Percentiles rank a stretch among this genome's conserved stretches.
Conservation (phyloP, 1,284 basidiomycete species). For the Meira miltonrushii region DNA sequence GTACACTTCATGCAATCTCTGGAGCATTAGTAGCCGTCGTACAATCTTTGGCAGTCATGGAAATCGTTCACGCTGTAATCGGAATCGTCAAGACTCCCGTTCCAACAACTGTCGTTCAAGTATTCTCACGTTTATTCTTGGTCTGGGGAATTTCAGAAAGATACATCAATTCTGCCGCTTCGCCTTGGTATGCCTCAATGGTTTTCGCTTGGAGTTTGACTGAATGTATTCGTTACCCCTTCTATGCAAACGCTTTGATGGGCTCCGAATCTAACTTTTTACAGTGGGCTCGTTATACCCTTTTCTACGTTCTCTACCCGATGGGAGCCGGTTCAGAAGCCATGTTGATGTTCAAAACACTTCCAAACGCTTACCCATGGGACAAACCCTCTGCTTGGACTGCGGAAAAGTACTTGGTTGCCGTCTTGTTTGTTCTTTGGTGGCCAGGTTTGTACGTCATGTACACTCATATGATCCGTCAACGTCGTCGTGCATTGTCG, state of each 20-base stretch:
- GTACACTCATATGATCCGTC: slow-evolving; percentile 82
- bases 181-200: slow-evolving; percentile 83
- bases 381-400: slow-evolving; percentile 25
- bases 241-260: slow-evolving; percentile 70
- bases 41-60: slow-evolving; percentile 42
- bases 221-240: slow-evolving; percentile 85
- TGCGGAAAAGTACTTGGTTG: slow-evolving; percentile 55
- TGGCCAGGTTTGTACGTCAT: slow-evolving; percentile 88
- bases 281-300: slow-evolving; percentile 63
- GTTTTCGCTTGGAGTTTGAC: slow-evolving; percentile 87
- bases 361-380: slow-evolving; percentile 57
- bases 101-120: slow-evolving; percentile 77
- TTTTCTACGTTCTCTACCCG: slow-evolving; percentile 88
- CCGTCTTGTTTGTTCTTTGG: slow-evolving; percentile 72
- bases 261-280: slow-evolving; percentile 28
- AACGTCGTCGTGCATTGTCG: slow-evolving; percentile 71
- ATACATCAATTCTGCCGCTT: slow-evolving; percentile 53
- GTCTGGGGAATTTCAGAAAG: slow-evolving; percentile 65
- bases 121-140: slow-evolving; percentile 75
- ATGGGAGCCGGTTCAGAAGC: slow-evolving; percentile 87
- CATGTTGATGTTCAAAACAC: slow-evolving; percentile 71
- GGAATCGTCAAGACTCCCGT: slow-evolving; percentile 80
- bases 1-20: slow-evolving; percentile 29
- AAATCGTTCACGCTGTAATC: slow-evolving; percentile 65
- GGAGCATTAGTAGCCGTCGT: slow-evolving; percentile 36